Percentiles rank a stretch among this genome's conserved stretches.
These are phyloP conservation scores for Aspergillus sclerotiicarbonarius DNA, from an alignment of 495 filamentous ascomycete species.

Conservation along the genomic window DNA sequence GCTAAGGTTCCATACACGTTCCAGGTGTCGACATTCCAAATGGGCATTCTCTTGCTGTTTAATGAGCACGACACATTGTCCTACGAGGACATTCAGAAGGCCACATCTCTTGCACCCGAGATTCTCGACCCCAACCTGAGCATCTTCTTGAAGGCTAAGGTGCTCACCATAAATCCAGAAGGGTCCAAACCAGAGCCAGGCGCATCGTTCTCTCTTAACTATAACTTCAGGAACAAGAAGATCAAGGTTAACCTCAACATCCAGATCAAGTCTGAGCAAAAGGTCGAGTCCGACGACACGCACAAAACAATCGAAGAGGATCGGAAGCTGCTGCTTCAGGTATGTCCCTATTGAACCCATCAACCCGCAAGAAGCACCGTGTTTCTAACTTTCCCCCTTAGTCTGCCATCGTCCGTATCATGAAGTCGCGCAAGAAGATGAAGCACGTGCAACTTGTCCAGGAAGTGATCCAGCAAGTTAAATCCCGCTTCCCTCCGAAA, in stretches of 20 bases:
- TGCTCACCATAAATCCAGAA: slow-evolving; percentile 68
- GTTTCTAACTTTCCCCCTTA: slow-evolving; percentile 37
- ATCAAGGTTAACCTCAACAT: slow-evolving; percentile 95
- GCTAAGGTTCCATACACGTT: slow-evolving; percentile 93
- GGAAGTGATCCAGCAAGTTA: slow-evolving; percentile 94
- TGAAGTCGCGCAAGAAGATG: slow-evolving; percentile 99
- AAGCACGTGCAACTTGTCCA: slow-evolving; percentile 91
- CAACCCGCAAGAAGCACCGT: slow-evolving; percentile 11
- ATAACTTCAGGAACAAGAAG: slow-evolving; percentile 97
- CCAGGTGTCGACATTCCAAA: slow-evolving; percentile 95
- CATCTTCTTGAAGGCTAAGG: slow-evolving; percentile 87
- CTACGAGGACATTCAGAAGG: slow-evolving; percentile 81
- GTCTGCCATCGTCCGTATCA: slow-evolving; percentile 98
- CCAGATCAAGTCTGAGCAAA: slow-evolving; percentile 88
- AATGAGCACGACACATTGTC: slow-evolving; percentile 83
- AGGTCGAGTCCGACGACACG: slow-evolving; percentile 92
- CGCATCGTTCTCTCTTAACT: slow-evolving; percentile 77
- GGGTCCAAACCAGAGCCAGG: slow-evolving; percentile 72
- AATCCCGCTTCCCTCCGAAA: slow-evolving; percentile 89
- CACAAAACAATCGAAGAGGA: slow-evolving; percentile 99
- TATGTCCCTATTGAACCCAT: slow-evolving; percentile 46
- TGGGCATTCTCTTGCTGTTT: slow-evolving; percentile 95
- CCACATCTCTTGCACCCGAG: slow-evolving; percentile 74
- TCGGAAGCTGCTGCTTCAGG: slow-evolving; percentile 92
- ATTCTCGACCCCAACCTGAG: slow-evolving; percentile 79